Evolutionary conservation across 176 grass and related monocot genomes (phyloP).

Genomic region (Eremochloa ophiuroides): DNA sequence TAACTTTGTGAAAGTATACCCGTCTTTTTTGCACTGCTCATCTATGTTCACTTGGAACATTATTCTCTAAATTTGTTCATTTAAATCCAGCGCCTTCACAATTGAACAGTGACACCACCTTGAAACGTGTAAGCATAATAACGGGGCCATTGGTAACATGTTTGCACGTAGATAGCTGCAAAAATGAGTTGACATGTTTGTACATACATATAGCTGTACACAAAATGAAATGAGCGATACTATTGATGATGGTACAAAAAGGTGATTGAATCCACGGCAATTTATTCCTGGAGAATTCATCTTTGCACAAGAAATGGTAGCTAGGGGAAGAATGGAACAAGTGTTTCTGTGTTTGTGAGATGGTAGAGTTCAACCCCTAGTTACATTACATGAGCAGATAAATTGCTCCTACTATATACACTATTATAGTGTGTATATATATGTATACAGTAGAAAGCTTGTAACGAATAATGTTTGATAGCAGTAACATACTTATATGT

Average conservation of each 20-base stretch:
- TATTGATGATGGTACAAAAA: no score
- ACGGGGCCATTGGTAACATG: no score
- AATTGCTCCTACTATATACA: constrained; percentile 21
- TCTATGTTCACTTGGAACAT: not conserved
- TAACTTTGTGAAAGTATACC: not conserved
- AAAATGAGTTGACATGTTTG: no score
- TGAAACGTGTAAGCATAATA: no score
- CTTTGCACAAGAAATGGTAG: not conserved
- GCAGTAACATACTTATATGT: not conserved
- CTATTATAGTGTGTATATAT: no score
- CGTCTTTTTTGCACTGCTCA: no score
- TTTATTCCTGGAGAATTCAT: constrained; percentile 28
- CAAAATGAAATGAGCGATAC: no score
- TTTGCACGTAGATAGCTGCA: no score
- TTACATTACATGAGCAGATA: not conserved
- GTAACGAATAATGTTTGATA: not conserved
- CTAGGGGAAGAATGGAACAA: not conserved
- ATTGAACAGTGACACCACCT: no score
- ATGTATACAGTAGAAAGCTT: no score
- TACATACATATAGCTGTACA: no score
- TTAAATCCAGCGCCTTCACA: not conserved
- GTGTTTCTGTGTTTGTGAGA: not conserved
- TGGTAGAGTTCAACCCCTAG: not conserved
- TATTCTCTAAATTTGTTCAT: no score
- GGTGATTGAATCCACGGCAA: not conserved